These are phyloP conservation scores for Yarrowia phangngaensis DNA, from an alignment of 805 yeast genomes.

Conservation along the genomic window DNA sequence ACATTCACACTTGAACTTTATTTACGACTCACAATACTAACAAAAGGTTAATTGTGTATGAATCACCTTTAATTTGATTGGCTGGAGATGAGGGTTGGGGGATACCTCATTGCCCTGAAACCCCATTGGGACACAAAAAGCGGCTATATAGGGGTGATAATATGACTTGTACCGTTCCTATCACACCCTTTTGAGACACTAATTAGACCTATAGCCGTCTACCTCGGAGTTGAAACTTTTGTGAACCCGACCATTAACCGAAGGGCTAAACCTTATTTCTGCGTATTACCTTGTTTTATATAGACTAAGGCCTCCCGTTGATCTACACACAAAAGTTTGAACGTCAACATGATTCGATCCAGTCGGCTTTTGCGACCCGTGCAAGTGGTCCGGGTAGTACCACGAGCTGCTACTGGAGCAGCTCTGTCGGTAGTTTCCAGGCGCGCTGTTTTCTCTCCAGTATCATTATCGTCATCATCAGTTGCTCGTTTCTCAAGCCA, in stretches of 20 bases:
- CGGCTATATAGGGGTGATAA: no score
- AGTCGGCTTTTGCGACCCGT: slow-evolving; percentile 17
- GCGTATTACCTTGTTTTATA: not conserved
- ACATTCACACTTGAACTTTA: no score
- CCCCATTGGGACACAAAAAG: not conserved
- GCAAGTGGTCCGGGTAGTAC: not conserved
- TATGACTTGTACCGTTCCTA: no score
- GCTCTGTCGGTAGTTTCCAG: no score
- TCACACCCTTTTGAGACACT: no score
- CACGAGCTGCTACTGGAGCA: not conserved
- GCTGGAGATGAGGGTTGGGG: not conserved
- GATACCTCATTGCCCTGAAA: no score
- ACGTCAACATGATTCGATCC: slow-evolving; percentile 11
- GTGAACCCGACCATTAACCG: slow-evolving; percentile 21
- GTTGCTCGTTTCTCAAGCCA: no score
- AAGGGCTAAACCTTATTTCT: slow-evolving; percentile 5
- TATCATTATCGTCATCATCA: no score
- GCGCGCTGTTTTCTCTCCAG: no score
- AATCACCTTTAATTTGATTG: slow-evolving; percentile 15
- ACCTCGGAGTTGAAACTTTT: not conserved
- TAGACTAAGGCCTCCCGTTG: not conserved
- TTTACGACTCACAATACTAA: no score
- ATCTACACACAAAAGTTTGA: not conserved
- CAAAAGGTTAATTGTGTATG: slow-evolving; percentile 14
- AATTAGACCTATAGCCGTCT: not conserved